Evolutionary conservation across 192 early-diverging fungal genomes (phyloP), one percentile per base, ranked within the genome.

Genomic region (Phlyctochytrium planicorne): DNA sequence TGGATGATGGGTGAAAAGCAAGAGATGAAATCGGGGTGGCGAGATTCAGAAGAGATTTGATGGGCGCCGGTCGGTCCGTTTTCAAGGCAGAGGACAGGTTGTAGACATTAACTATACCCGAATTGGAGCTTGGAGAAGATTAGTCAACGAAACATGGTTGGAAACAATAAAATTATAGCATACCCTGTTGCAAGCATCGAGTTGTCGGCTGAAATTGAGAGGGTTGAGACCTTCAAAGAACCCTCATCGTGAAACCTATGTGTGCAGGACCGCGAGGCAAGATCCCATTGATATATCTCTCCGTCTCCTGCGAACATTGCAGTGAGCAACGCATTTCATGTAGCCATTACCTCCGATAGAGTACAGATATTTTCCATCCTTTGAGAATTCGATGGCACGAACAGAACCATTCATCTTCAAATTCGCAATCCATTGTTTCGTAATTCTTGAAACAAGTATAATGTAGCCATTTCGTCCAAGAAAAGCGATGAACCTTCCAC

Each of bases 81-180:
- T 80, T 59, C 36, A 93, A 75, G 25, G 79, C 80, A 6, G 65
- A 50, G 2, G 78, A 66, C 31, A 59, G 36, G 10, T 34, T 82
- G 76, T 98, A 98, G 10, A 97, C 68, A 74, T 98, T 98, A 34
- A 97, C 94, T 34, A 97, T 80, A 34, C 96, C 96, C 6, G 91
- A 74, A 62, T 79, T 72, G 4, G 91, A 92, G 30, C 83, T 84
- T 61, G 4, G 29, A 23, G 31, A 35, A 23, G 35, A 67, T 24
- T 66, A 59, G 33, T 24, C 35, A 59, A 47, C 17, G 53, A n/a
- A 25, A 29, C 14, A 24, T 57, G 10, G 14, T 57, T 25, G 27
- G 6, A 20, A 57, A 14, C 55, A 29, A 14, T 10, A 50, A n/a
- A 50, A 24, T 30, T 47, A 56, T 52, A 14, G 67, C 68, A 74